Evolutionary conservation across 2,329 filamentous ascomycete species (phyloP), one percentile per base, ranked within the genome.

Genomic region (Talaromyces islandicus): DNA sequence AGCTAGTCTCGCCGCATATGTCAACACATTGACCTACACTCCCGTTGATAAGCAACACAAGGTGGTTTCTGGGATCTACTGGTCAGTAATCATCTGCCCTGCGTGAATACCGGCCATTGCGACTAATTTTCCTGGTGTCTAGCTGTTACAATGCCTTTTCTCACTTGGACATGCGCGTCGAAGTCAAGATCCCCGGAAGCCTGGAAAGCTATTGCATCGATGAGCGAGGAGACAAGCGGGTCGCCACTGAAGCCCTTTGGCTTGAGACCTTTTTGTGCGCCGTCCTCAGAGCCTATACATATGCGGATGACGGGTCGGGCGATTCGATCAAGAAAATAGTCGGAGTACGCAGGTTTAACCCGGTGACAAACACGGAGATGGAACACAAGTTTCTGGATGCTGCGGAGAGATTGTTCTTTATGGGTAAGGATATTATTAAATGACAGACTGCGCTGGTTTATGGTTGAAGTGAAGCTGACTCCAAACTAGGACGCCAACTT

Each of bases 71-170:
- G 94, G 94, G 5, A 82, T 96, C 43, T 97, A 97, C 78, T 97
- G 94, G 91, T 94, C 81, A 65, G 82, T 50, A 29, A 19, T 54
- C 52, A 12, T 46, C 11, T 24, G 5, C 4, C 24, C 14, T 41
- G 1, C 2, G 3, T 24, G 12, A 24, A 25, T 7, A 11, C 6
- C 17, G 25, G 3, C 11, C 25, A 4, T 60, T 52, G 59, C 65
- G 56, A 67, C 57, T 62, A 32, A 7, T 27, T 55, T 21, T 35
- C 4, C 32, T 30, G 6, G 4, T 9, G 12, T 55, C 35, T 70
- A 85, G 83, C 78, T 99, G 94, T 78, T 99, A 99, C 83, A 99
- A 99, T 90, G 94, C 94, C 65, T 97, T 99, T 76, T 97, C 94
- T 5, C 86, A 95, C 65, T 83, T 97, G 57, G 94, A 99, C 71